Conservation (phyloP, 768 basidiomycete genomes). For the Cytidiella melzeri region DNA sequence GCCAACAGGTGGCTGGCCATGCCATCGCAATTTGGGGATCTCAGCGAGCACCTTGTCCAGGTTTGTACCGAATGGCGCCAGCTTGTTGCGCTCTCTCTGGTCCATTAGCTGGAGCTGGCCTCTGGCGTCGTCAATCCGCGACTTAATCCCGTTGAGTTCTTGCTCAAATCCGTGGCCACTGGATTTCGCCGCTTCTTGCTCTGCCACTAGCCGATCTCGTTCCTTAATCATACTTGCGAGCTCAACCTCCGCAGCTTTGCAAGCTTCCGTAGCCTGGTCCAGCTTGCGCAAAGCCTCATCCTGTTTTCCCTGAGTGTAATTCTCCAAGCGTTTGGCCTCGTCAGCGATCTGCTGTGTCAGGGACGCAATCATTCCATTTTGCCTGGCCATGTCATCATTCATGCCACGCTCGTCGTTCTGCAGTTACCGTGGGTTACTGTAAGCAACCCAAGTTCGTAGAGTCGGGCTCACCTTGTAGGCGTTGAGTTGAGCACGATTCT, state of each 20-base stretch:
- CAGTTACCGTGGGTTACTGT: constrained; percentile 2
- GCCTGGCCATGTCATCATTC: constrained; percentile 31
- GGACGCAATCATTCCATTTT: constrained; percentile 28
- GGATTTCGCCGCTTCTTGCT: background rate
- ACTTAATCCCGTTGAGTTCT: constrained; percentile 26
- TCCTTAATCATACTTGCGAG: constrained; percentile 8
- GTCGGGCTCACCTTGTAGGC: constrained; percentile 34
- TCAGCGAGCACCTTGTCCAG: constrained; percentile 51
- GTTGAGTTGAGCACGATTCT: constrained; percentile 31
- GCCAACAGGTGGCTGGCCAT: constrained; percentile 62
- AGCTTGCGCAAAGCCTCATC: constrained; percentile 52
- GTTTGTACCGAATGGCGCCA: constrained; percentile 56
- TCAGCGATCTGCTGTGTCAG: constrained; percentile 42
- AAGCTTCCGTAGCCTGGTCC: constrained; percentile 35
- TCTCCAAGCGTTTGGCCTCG: constrained; percentile 48
- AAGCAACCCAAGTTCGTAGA: too few species aligned
- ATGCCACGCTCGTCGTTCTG: constrained; percentile 51
- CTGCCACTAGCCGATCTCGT: constrained; percentile 3
- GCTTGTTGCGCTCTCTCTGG: constrained; percentile 49
- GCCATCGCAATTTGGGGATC: constrained; percentile 51
- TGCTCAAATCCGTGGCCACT: constrained; percentile 6
- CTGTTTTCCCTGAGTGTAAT: constrained; percentile 55
- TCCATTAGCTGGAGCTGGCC: constrained; percentile 43
- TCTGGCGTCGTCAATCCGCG: constrained; percentile 39
- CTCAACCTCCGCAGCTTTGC: constrained; percentile 33